Evolutionary conservation across 352 stramenopile genomes (phyloP).

Genomic region (Globisporangium camurandrum): DNA sequence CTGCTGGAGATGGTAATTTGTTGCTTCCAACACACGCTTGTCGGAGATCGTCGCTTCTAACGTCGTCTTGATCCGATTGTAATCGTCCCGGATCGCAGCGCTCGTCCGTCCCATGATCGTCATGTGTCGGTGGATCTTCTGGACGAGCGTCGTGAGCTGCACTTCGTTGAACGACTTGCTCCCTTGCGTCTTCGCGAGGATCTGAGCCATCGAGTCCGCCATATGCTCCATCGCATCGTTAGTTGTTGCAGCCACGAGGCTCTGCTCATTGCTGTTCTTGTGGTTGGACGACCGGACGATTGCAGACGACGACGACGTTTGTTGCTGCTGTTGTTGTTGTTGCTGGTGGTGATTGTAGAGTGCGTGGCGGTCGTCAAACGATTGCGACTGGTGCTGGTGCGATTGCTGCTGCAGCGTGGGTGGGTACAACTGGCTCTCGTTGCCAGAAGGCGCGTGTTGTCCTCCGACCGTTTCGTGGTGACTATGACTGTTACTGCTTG

Average conservation of each 20-base stretch:
- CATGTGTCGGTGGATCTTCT: slow-evolving; percentile 32
- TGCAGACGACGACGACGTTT: slow-evolving; percentile 15
- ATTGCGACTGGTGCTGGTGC: slow-evolving; percentile 10
- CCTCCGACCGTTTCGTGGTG: slow-evolving; percentile 1
- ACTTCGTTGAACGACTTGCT: slow-evolving; percentile 22
- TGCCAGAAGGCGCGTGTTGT: slow-evolving; percentile 3
- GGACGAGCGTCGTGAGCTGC: slow-evolving; percentile 27
- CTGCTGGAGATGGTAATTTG: slow-evolving; percentile 20
- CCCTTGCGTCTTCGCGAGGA: slow-evolving; percentile 25
- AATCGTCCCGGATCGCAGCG: slow-evolving; percentile 24
- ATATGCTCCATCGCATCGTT: slow-evolving; percentile 24
- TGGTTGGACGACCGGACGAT: background rate
- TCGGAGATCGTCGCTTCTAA: slow-evolving; percentile 27
- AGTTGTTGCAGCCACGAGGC: slow-evolving; percentile 6
- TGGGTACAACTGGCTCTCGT: slow-evolving; percentile 11
- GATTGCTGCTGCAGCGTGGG: slow-evolving; percentile 3
- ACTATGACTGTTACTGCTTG: background rate
- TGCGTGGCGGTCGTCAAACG: slow-evolving; percentile 10
- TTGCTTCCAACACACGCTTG: slow-evolving; percentile 23
- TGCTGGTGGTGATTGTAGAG: background rate
- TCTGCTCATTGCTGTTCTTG: slow-evolving; percentile 7
- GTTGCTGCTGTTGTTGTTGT: background rate
- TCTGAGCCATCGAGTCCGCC: slow-evolving; percentile 27
- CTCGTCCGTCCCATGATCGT: slow-evolving; percentile 36
- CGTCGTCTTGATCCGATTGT: slow-evolving; percentile 24